Percentiles rank a stretch among this genome's conserved stretches.
phyloP scores from a whole-genome alignment of 1,139 yeast genomes.

The Yamadazyma epiphylla region DNA sequence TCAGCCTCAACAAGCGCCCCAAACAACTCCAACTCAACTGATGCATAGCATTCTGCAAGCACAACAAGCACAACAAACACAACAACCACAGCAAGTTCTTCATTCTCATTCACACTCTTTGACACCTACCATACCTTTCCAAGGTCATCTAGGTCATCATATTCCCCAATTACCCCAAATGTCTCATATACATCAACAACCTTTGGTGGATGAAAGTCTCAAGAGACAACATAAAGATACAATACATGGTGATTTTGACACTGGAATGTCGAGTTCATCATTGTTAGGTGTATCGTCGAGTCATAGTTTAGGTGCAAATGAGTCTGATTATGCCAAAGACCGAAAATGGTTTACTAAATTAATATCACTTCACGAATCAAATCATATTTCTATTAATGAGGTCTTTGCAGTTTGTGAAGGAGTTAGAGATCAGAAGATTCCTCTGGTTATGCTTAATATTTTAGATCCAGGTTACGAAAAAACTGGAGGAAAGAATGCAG shows the following conservation, averaged over 20 bases:
- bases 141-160: too few relatives aligned
- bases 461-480: conserved; percentile 32
- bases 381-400: conserved; percentile 27
- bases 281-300: conserved; percentile 16
- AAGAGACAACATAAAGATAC: too few relatives aligned
- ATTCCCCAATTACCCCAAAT: too few relatives aligned
- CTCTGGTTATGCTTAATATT: conserved; percentile 36
- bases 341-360: conserved; percentile 40
- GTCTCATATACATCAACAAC: too few relatives aligned
- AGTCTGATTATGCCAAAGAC: conserved; percentile 26
- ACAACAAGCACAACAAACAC: too few relatives aligned
- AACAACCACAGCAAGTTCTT: too few relatives aligned
- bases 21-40: too few relatives aligned
- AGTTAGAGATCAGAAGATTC: conserved; percentile 38
- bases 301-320: too few relatives aligned
- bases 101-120: too few relatives aligned
- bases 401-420: conserved; percentile 37
- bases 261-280: conserved; percentile 11
- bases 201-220: too few relatives aligned
- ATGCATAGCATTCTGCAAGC: too few relatives aligned
- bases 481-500: conserved; percentile 11
- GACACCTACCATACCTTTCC: too few relatives aligned
- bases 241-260: conserved; percentile 25
- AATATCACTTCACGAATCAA: conserved; percentile 26
- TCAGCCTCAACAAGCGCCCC: conserved; percentile 2